These are phyloP conservation scores for Apiotrichum porosum DNA, from an alignment of 1,284 basidiomycete genomes.

Conservation along the genomic window DNA sequence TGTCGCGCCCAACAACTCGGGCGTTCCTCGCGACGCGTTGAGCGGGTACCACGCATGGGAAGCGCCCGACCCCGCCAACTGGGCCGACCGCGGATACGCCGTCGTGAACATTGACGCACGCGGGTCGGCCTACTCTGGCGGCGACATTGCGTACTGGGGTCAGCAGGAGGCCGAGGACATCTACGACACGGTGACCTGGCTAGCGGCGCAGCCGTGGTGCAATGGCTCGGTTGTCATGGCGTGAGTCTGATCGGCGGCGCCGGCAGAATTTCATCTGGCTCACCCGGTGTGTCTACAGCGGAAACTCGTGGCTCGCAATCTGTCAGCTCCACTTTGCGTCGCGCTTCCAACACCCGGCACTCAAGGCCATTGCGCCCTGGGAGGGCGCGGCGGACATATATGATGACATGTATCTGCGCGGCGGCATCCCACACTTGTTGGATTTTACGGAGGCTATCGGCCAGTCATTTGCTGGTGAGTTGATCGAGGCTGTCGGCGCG, in stretches of 20 bases:
- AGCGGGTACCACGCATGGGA: constrained; percentile 30
- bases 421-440: not conserved
- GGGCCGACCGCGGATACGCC: constrained; percentile 27
- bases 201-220: not conserved
- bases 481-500: too few relatives aligned
- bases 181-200: constrained; percentile 7
- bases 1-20: constrained; percentile 10
- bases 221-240: constrained; percentile 4
- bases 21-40: constrained; percentile 3
- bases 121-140: constrained; percentile 20
- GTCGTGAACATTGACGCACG: constrained; percentile 28
- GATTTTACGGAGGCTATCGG: not conserved
- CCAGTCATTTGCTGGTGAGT: too few relatives aligned
- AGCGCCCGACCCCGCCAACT: constrained; percentile 26
- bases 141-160: constrained; percentile 26
- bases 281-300: constrained; percentile 9
- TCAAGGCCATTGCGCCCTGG: constrained; percentile 34
- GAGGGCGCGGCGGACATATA: constrained; percentile 15
- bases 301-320: constrained; percentile 31
- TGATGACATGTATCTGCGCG: constrained; percentile 4
- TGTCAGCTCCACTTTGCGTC: constrained; percentile 27
- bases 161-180: constrained; percentile 11
- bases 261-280: not conserved
- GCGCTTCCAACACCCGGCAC: constrained; percentile 21
- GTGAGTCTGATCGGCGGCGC: too few relatives aligned